Percentiles rank a stretch among this genome's conserved stretches.
Evolutionary conservation across 495 filamentous ascomycete species (phyloP).

Genomic region (Neurospora intermedia): DNA sequence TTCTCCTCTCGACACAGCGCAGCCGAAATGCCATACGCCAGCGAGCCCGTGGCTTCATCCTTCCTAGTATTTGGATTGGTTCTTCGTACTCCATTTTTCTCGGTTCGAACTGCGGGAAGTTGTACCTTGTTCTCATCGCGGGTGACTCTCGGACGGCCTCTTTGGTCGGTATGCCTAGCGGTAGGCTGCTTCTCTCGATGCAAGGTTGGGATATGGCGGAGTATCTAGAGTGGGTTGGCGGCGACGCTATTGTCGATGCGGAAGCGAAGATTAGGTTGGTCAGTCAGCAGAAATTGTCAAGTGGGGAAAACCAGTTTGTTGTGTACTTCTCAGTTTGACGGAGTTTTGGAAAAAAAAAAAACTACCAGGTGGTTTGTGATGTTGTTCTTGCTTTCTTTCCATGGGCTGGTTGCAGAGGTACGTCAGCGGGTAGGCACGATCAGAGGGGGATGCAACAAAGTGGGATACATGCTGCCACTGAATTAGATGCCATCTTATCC

Average conservation of each 20-base stretch:
- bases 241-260: neutral
- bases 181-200: neutral
- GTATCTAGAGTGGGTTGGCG: neutral
- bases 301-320: neutral
- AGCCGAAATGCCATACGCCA: neutral
- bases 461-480: neutral
- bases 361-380: neutral
- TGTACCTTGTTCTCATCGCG: neutral
- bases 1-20: neutral
- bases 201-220: neutral
- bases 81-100: neutral
- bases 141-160: neutral
- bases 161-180: neutral
- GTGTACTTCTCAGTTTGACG: neutral
- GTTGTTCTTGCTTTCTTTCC: neutral
- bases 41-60: neutral
- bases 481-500: neutral
- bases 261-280: neutral
- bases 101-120: neutral
- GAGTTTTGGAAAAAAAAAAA: neutral
- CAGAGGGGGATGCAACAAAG: neutral
- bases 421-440: neutral
- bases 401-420: no score
- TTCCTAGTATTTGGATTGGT: neutral
- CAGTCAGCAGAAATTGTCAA: neutral